Percentiles rank a stretch among this genome's conserved stretches.
phyloP scores from a whole-genome alignment of 1,284 basidiomycete genomes.

The Rugosomyces carneus region DNA sequence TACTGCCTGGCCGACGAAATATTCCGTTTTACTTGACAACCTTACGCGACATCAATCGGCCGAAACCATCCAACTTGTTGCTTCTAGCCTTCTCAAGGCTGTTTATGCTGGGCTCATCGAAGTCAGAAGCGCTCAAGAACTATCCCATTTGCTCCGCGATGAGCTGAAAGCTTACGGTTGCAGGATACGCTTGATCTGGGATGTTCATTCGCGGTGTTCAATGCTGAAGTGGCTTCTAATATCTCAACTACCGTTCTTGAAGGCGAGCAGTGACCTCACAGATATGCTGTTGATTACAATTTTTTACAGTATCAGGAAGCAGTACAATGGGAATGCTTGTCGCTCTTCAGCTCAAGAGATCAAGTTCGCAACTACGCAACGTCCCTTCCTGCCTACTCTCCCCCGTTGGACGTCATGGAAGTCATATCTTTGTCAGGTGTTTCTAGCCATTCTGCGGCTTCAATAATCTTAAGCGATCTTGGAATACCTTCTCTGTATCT shows the following conservation, averaged over 20 bases:
- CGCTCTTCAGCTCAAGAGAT: too few species aligned
- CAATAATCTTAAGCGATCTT: neutral
- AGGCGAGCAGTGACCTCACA: slow-evolving; percentile 10
- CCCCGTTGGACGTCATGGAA: too few species aligned
- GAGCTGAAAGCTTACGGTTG: slow-evolving; percentile 26
- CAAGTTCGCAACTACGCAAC: too few species aligned
- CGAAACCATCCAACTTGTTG: slow-evolving; percentile 15
- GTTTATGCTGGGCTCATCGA: slow-evolving; percentile 28
- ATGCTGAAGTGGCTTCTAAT: slow-evolving; percentile 24
- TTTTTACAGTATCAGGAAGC: too few species aligned
- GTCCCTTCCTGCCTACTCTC: too few species aligned
- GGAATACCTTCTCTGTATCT: slow-evolving; percentile 11
- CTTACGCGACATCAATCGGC: slow-evolving; percentile 13
- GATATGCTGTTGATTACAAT: too few species aligned
- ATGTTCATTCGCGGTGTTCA: slow-evolving; percentile 17
- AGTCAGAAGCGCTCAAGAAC: slow-evolving; percentile 25
- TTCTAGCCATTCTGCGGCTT: neutral
- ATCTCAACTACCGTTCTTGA: slow-evolving; percentile 11
- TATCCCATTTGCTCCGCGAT: slow-evolving; percentile 24
- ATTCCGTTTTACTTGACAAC: slow-evolving; percentile 16
- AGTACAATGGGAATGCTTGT: too few species aligned
- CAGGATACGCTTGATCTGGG: slow-evolving; percentile 21
- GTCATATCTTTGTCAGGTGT: neutral
- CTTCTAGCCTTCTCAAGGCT: slow-evolving; percentile 20
- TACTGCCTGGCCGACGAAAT: slow-evolving; percentile 25